phyloP scores from a whole-genome alignment of 2,329 filamentous ascomycete genomes.

The Phoma sp. region DNA sequence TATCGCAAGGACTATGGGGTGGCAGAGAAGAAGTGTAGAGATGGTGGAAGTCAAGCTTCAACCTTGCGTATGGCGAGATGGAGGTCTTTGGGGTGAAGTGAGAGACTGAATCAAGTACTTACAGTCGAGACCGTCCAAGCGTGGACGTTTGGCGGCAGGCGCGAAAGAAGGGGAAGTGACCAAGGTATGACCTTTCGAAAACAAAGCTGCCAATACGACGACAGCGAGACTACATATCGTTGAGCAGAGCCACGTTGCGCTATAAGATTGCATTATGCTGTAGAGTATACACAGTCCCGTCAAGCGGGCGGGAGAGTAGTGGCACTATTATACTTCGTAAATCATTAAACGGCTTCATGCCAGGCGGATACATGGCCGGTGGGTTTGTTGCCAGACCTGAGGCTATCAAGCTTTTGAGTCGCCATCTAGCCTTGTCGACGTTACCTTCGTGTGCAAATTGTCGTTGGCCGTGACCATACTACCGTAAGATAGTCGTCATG shows the following conservation, averaged over 20 bases:
- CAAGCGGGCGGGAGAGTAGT: neutral
- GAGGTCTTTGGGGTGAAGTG: neutral
- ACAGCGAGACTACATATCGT: neutral
- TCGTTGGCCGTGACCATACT: neutral
- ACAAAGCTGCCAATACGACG: neutral
- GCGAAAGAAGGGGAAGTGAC: neutral
- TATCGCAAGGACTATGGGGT: neutral
- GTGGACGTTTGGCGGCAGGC: neutral
- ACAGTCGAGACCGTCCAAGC: neutral
- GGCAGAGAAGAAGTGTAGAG: neutral
- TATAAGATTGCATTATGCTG: neutral
- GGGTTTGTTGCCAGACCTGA: neutral
- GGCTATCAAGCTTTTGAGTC: neutral
- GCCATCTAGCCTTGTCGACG: neutral
- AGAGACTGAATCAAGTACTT: neutral
- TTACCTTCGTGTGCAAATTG: neutral
- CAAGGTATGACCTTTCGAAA: neutral
- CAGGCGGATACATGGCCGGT: neutral
- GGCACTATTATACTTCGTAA: conserved; percentile 1
- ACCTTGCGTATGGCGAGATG: neutral
- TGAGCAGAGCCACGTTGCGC: neutral
- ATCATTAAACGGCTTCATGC: neutral
- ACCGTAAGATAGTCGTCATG: no score
- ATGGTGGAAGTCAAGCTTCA: neutral
- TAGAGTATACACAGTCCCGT: neutral